Evolutionary conservation across 805 yeast species (phyloP).

Genomic region (Yamadazyma olivae): DNA sequence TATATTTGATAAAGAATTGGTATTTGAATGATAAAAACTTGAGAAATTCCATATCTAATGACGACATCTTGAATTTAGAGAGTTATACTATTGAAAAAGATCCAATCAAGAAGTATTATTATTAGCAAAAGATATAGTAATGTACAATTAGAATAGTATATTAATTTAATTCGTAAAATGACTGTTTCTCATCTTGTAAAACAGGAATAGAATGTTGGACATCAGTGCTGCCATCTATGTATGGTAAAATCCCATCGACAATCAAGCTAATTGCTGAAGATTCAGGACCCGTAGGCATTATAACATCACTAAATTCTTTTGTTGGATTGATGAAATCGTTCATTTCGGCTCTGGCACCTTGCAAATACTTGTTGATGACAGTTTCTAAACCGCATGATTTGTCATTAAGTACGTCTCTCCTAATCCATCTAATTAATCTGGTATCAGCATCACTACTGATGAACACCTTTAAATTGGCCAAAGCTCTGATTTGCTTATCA

Average conservation of each 20-base stretch:
- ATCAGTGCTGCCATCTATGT: conserved; percentile 11
- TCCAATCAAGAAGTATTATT: conserved; percentile 42
- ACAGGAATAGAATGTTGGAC: conserved; percentile 2
- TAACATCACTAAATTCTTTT: conserved; percentile 68
- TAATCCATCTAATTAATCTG: conserved; percentile 76
- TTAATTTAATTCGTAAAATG: conserved; percentile 41
- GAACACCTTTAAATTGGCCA: conserved; percentile 67
- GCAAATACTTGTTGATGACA: conserved; percentile 48
- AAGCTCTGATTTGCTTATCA: conserved; percentile 50
- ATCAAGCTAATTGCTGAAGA: conserved; percentile 53
- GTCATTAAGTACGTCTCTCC: conserved; percentile 32
- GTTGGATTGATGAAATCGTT: conserved; percentile 64
- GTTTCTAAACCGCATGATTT: conserved; percentile 23
- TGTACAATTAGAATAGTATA: background rate
- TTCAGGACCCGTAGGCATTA: conserved; percentile 71
- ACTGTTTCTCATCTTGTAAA: conserved; percentile 38
- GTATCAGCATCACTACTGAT: conserved; percentile 85
- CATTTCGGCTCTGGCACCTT: conserved; percentile 63
- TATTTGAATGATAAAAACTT: conserved; percentile 60
- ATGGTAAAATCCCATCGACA: conserved; percentile 59
- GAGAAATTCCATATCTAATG: conserved; percentile 52
- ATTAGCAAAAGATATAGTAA: background rate
- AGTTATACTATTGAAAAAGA: conserved; percentile 52
- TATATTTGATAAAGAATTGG: conserved; percentile 64
- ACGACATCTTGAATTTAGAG: conserved; percentile 41